phyloP scores from a whole-genome alignment of 2,329 filamentous ascomycete species.

The Metarhizium brunneum region DNA sequence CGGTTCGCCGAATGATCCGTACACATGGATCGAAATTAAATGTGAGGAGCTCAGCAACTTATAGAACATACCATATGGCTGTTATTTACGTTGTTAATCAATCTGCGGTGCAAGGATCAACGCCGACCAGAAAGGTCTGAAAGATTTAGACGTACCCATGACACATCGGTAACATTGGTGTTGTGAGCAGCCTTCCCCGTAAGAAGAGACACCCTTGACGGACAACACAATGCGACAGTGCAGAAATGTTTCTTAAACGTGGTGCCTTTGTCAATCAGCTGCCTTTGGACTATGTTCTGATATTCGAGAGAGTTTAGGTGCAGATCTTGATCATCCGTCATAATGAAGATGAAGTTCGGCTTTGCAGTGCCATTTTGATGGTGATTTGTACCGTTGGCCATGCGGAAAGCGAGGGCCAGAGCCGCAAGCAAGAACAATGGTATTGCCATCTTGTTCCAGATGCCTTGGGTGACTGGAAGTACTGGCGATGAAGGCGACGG shows the following conservation, averaged over 20 bases:
- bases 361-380: background rate
- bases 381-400: background rate
- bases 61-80: conserved; percentile 34
- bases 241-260: conserved; percentile 55
- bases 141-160: conserved; percentile 16
- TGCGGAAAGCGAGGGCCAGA: background rate
- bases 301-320: conserved; percentile 52
- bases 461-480: background rate
- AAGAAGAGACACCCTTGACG: conserved; percentile 54
- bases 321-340: conserved; percentile 60
- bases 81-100: background rate
- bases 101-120: background rate
- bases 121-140: background rate
- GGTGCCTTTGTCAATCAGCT: conserved; percentile 49
- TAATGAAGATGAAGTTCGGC: conserved; percentile 54
- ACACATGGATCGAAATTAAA: background rate
- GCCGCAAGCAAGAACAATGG: background rate
- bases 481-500: background rate
- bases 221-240: conserved; percentile 59
- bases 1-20: too few species aligned
- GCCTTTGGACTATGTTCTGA: conserved; percentile 46
- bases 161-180: conserved; percentile 55
- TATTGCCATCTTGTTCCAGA: background rate
- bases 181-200: conserved; percentile 61
- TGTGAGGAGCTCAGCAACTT: too few species aligned